Evolutionary conservation across 768 basidiomycete genomes (phyloP), one percentile per base, ranked within the genome.

Genomic region (Russula sp.): DNA sequence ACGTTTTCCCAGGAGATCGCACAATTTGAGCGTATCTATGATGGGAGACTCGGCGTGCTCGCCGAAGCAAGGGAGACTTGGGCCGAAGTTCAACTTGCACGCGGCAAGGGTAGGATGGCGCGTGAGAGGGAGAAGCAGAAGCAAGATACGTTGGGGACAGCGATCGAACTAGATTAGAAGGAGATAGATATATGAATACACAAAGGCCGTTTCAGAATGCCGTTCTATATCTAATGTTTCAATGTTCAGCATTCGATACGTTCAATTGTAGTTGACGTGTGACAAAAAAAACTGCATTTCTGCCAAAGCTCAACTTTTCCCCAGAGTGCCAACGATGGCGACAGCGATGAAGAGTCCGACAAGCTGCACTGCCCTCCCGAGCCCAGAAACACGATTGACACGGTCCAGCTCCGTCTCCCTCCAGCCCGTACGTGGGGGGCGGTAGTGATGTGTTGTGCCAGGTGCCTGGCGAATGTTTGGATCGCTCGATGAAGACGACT

Each of bases 91-190:
- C 85, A 91, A 32, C 65, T 76, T 61, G 84, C 84, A 38, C 75
- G 90, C 63, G 90, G 90, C 14, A 91, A 89, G 70, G 90, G 90
- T 3, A 75, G 90, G 66, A 69, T 93, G 50, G 77, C 77, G 43
- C 78, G 87, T 67, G 89, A 90, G 75, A 83, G 74, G 70, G 76
- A 71, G 61, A 82, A 78, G 43, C 57, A 71, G 48, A 63, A 55
- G 41, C 48, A 63, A 16, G 58, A 34, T 50, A 54, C 60, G 1
- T n/a, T 59, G 13, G 70, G 57, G 38, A 72, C 62, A 22, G 59
- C 56, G 1, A 25, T 47, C 1, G 66, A 66, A 52, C 43, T 66
- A 56, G 43, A 59, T 54, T 65, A 63, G 29, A n/a, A 39, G 29
- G 32, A 29, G 29, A 48, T 52, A 29, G 7, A 16, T 9, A 13